phyloP scores from a whole-genome alignment of 1,284 basidiomycete genomes.

The Apiotrichum brassicae region DNA sequence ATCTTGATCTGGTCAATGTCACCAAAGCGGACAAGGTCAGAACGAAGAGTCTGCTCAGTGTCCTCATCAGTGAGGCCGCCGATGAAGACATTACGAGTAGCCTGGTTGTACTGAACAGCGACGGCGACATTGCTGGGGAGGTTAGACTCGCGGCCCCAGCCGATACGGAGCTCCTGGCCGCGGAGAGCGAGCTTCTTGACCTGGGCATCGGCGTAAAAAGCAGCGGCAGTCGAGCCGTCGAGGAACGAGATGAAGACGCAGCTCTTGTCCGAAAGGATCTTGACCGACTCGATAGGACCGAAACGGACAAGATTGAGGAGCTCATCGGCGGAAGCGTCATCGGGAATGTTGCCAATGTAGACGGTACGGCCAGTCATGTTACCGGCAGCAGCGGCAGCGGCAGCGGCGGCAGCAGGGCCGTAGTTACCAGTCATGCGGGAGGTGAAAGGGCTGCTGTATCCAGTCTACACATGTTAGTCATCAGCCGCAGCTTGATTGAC shows the following conservation, averaged over 20 bases:
- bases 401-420: constrained; percentile 60
- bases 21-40: constrained; percentile 79
- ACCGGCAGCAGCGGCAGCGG: constrained; percentile 63
- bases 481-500: background rate
- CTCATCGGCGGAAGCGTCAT: constrained; percentile 95
- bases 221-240: constrained; percentile 79
- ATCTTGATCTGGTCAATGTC: constrained; percentile 97
- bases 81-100: constrained; percentile 87
- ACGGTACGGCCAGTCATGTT: constrained; percentile 78
- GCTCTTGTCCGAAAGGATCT: constrained; percentile 93
- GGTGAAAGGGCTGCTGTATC: constrained; percentile 10
- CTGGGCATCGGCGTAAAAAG: constrained; percentile 89
- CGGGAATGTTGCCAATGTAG: constrained; percentile 92
- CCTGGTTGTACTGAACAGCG: constrained; percentile 81
- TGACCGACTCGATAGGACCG: constrained; percentile 90
- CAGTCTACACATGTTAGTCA: constrained; percentile 3
- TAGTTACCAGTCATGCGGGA: constrained; percentile 53
- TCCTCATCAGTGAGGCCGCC: constrained; percentile 79
- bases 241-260: constrained; percentile 98
- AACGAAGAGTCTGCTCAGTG: constrained; percentile 81
- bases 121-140: constrained; percentile 75
- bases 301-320: constrained; percentile 96
- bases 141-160: constrained; percentile 88
- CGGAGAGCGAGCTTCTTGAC: constrained; percentile 87
- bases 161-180: constrained; percentile 88